Percentiles rank a stretch among this genome's conserved stretches.
These are phyloP conservation scores for Aspergillus novoparasiticus DNA, from an alignment of 2,329 filamentous ascomycete genomes.

Conservation along the genomic window DNA sequence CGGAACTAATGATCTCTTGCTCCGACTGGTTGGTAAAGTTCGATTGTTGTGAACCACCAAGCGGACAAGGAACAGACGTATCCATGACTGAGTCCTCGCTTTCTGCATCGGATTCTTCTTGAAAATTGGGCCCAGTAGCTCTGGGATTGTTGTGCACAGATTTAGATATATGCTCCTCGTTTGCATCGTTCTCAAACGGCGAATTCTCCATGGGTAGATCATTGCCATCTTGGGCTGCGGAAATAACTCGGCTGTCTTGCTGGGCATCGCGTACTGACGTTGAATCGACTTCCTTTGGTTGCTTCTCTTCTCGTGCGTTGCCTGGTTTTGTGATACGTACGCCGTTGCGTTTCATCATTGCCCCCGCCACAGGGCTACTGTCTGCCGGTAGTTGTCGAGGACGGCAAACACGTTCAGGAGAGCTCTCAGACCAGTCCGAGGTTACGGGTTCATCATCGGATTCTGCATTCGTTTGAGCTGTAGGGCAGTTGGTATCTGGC, in stretches of 20 bases:
- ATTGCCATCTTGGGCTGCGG: not conserved
- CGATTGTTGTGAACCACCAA: conserved; percentile 26
- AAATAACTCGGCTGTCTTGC: not conserved
- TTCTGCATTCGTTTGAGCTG: conserved; percentile 19
- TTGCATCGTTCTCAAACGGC: not conserved
- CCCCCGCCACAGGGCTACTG: conserved; percentile 28
- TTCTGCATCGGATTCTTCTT: conserved; percentile 21
- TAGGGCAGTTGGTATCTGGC: conserved; percentile 13
- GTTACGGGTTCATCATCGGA: conserved; percentile 18
- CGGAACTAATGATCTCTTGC: conserved; percentile 25
- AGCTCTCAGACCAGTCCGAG: conserved; percentile 24
- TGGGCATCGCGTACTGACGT: not conserved
- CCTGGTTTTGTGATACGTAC: not conserved
- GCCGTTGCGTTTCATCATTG: not conserved
- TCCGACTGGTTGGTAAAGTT: conserved; percentile 27
- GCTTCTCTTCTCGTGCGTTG: not conserved
- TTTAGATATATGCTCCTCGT: not conserved
- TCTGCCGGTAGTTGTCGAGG: conserved; percentile 28
- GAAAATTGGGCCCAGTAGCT: not conserved
- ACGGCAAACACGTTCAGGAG: conserved; percentile 12
- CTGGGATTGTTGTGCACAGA: not conserved
- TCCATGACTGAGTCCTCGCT: conserved; percentile 42
- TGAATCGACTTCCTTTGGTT: not conserved
- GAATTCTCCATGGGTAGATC: not conserved
- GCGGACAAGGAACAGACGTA: conserved; percentile 34